Conservation (phyloP, 495 filamentous ascomycete genomes). For the Astrothelium macrocarpum region DNA sequence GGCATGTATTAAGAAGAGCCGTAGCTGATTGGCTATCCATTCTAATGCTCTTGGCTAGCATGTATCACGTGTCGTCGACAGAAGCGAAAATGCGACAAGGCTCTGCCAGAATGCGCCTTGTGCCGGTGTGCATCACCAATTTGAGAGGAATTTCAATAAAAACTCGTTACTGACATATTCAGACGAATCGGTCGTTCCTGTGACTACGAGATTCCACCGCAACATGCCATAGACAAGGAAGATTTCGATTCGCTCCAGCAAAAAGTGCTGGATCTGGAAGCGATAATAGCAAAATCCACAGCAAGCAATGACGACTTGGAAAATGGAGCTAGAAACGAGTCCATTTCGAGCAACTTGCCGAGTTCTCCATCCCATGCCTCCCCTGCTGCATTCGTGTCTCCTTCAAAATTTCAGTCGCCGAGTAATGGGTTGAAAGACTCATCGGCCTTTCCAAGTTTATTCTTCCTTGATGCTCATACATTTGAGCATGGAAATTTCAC, state of each 20-base stretch:
- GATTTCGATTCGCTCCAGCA: conserved; percentile 33
- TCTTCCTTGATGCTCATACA: conserved; percentile 23
- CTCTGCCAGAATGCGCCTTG: conserved; percentile 31
- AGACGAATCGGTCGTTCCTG: conserved; percentile 33
- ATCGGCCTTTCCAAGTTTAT: conserved; percentile 16
- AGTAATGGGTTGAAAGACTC: conserved; percentile 1
- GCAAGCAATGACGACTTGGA: conserved; percentile 17
- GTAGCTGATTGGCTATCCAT: background rate
- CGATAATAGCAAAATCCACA: conserved; percentile 15
- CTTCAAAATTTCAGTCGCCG: background rate
- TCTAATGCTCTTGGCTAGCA: background rate
- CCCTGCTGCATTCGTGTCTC: background rate
- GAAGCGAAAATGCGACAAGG: conserved; percentile 44
- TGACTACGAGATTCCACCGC: conserved; percentile 33
- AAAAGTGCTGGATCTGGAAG: conserved; percentile 35
- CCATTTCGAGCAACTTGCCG: background rate
- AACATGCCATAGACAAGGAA: conserved; percentile 28
- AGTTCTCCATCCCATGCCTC: conserved; percentile 4
- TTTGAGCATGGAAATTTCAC: conserved; percentile 20
- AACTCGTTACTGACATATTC: background rate
- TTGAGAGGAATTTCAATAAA: background rate
- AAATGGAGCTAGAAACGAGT: conserved; percentile 2
- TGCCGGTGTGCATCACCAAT: background rate
- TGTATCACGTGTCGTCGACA: conserved; percentile 30
- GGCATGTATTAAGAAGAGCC: background rate